Conservation (phyloP, 176 grass and related monocot genomes). For the Rhynchospora pubera region DNA sequence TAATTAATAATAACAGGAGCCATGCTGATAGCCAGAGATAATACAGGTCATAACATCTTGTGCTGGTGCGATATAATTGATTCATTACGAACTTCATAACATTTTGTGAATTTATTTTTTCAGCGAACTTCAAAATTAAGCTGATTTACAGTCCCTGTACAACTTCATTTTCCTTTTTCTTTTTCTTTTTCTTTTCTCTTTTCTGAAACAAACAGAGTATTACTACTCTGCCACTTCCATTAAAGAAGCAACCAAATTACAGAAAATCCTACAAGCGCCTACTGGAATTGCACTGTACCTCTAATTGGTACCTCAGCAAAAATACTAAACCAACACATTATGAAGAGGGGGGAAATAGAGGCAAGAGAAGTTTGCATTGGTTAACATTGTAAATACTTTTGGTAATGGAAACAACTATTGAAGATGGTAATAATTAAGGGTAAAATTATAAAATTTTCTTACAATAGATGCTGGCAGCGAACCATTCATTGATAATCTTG, state of each 20-base stretch:
- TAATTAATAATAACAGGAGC: not conserved
- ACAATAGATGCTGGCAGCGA: slow-evolving; percentile 75
- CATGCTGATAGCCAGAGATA: not conserved
- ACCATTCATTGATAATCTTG: slow-evolving; percentile 81
- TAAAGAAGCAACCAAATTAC: no score
- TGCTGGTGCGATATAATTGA: not conserved
- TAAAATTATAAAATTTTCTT: slow-evolving; percentile 23
- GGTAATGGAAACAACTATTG: not conserved
- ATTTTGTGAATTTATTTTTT: not conserved
- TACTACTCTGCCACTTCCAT: no score
- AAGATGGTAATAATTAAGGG: not conserved
- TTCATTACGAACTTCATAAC: not conserved
- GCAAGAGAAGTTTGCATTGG: no score
- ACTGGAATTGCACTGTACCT: no score
- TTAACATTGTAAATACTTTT: not conserved
- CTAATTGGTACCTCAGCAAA: not conserved
- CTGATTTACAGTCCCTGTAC: not conserved
- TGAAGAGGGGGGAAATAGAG: not conserved
- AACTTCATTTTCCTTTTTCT: no score
- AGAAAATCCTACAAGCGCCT: no score
- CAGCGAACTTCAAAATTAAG: not conserved
- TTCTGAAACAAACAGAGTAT: no score
- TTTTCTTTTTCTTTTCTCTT: no score
- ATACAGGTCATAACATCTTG: not conserved
- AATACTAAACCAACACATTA: not conserved